Base-by-base conservation (phyloP, 768 basidiomycete genomes). In the Mycena belliarum region DNA sequence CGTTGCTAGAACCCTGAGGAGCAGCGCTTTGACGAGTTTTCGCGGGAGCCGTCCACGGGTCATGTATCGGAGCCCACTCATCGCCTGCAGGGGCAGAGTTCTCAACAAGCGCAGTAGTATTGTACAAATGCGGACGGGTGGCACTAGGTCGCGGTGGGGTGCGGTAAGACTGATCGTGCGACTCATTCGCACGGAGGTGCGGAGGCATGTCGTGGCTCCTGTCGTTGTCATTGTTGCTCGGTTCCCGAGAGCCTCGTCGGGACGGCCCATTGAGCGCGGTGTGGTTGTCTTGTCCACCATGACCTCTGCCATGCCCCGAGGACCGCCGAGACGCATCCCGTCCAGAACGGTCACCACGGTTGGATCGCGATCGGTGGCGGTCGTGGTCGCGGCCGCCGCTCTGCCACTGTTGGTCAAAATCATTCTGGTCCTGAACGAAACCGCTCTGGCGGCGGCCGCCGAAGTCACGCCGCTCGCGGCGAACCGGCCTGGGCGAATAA, bases 81-180 rank as follows among this genome's bases (percentile, higher is more conserved):
- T 55, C 52, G 20, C 6, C 50, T 24, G 26, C 41, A 35, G 50
- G 23, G 21, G 41, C 50, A 9, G 60, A 26, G 23, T 59, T 37
- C 32, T 59, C 46, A 18, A 53, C 57, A 48, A 33, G 57, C 32
- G 52, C 46, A 6, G 38, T 21, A 29, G 41, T 18, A 16, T 49
- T 49, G 18, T 42, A 28, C 12, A 47, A 49, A 53, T 59, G 52
- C 25, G 28, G n/a, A 21, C 24, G 57, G 16, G 44, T 8, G 2
- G 35, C 40, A 24, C 45, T 49, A 12, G 51, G 41, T 9, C 59
- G 59, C 23, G 40, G 25, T 35, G 52, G 52, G 41, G 40, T 37
- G 46, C 53, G 58, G 33, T 29, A 47, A 6, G 55, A 51, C 48
- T 59, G 58, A 8, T 59, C 57, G 57, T 56, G 18, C 54, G 57